Evolutionary conservation across 2,329 filamentous ascomycete genomes (phyloP).

Genomic region (Ilyonectria sp.): DNA sequence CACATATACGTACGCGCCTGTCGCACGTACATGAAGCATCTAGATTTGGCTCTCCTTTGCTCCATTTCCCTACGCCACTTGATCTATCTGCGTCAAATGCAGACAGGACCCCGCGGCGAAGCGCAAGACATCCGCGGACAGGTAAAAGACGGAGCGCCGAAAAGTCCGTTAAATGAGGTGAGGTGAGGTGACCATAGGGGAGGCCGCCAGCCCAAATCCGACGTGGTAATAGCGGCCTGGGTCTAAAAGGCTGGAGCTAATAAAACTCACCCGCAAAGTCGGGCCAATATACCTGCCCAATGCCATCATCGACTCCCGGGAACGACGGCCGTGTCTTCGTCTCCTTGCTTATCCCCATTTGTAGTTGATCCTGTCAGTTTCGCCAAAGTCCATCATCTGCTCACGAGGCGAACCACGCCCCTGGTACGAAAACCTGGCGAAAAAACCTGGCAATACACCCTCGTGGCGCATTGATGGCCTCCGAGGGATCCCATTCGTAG

Average conservation of each 20-base stretch:
- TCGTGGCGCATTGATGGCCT: constrained; percentile 35
- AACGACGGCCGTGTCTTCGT: constrained; percentile 8
- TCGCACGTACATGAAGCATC: constrained; percentile 15
- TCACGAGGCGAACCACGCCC: constrained; percentile 7
- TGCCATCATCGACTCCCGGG: constrained; percentile 17
- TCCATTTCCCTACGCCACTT: neutral
- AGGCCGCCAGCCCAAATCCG: constrained; percentile 4
- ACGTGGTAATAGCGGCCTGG: neutral
- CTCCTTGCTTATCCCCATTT: constrained; percentile 14
- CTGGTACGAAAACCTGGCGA: constrained; percentile 19
- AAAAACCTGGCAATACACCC: constrained; percentile 24
- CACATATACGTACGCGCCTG: constrained; percentile 34
- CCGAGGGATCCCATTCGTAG: constrained; percentile 48
- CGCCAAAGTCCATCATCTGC: constrained; percentile 16
- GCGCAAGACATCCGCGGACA: constrained; percentile 7
- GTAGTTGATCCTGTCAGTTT: constrained; percentile 20
- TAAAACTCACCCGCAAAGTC: constrained; percentile 8
- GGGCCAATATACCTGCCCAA: neutral
- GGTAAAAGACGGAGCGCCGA: neutral
- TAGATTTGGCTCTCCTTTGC: constrained; percentile 18
- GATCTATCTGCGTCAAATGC: constrained; percentile 3
- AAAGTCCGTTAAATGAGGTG: neutral
- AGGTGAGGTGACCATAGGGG: constrained; percentile 6
- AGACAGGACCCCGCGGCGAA: constrained; percentile 14
- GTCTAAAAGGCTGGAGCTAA: constrained; percentile 2